phyloP scores from a whole-genome alignment of 208 protist genomes.

The Naegleria lovaniensis region DNA sequence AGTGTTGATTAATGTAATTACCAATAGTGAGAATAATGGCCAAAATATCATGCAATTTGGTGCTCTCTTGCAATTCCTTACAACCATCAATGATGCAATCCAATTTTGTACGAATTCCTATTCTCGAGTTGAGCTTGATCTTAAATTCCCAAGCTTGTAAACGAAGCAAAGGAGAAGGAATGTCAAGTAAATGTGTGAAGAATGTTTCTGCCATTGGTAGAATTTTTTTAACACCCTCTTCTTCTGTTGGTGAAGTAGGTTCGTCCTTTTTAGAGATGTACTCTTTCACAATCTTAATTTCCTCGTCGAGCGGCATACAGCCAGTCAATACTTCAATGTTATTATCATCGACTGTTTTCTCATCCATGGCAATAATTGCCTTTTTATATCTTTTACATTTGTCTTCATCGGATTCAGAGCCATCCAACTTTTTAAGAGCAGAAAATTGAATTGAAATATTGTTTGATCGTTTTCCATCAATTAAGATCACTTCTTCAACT shows the following conservation, averaged over 20 bases:
- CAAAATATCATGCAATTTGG: conserved; percentile 6
- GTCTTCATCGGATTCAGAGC: not conserved
- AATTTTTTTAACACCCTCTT: not conserved
- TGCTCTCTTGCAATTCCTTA: not conserved
- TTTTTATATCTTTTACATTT: not conserved
- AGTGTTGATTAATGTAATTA: conserved; percentile 15
- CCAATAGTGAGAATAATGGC: not conserved
- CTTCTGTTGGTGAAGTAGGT: not conserved
- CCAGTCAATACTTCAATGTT: conserved; percentile 22
- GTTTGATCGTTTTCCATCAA: not conserved
- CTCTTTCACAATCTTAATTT: not conserved
- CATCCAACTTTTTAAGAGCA: not conserved
- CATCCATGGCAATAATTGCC: conserved; percentile 24
- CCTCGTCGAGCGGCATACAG: not conserved
- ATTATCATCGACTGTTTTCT: not conserved
- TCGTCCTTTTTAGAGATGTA: not conserved
- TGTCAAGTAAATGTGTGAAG: not conserved
- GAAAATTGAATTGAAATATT: not conserved
- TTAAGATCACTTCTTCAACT: not conserved
- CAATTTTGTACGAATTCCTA: not conserved
- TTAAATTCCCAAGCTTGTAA: conserved; percentile 25
- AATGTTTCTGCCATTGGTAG: conserved; percentile 17
- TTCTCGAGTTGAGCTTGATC: not conserved
- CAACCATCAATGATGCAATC: not conserved
- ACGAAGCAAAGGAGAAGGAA: not conserved